Percentiles rank a stretch among this genome's conserved stretches.
These are phyloP conservation scores for Apophysomyces ossiformis DNA, from an alignment of 371 early-diverging fungal genomes.

Conservation along the genomic window DNA sequence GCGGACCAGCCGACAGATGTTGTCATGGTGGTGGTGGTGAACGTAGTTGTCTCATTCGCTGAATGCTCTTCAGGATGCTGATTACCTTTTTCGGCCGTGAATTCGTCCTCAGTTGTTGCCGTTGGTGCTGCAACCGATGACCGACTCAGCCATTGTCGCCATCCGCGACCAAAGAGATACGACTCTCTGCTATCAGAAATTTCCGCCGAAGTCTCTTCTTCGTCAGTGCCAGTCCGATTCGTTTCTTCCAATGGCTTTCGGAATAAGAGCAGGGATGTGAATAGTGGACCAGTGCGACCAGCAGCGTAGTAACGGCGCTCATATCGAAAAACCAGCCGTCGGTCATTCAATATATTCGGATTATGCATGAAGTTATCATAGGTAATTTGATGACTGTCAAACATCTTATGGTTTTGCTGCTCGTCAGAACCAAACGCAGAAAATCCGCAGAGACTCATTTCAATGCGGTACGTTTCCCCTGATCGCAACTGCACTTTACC, in stretches of 20 bases:
- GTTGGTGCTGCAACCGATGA: conserved; percentile 45
- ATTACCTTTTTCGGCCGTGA: conserved; percentile 4
- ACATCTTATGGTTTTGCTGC: conserved; percentile 60
- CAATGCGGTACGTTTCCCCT: conserved; percentile 50
- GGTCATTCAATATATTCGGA: conserved; percentile 69
- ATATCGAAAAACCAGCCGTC: conserved; percentile 70
- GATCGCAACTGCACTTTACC: conserved; percentile 24
- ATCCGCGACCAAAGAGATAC: conserved; percentile 51
- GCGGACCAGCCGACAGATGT: conserved; percentile 50
- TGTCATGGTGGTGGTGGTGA: conserved; percentile 51
- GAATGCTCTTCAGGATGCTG: conserved; percentile 11
- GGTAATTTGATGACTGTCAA: conserved; percentile 62
- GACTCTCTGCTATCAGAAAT: conserved; percentile 48
- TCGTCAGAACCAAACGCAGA: conserved; percentile 45
- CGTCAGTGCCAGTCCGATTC: not conserved
- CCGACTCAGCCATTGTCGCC: conserved; percentile 59
- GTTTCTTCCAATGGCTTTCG: conserved; percentile 31
- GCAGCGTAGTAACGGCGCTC: conserved; percentile 58
- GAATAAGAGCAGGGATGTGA: conserved; percentile 59
- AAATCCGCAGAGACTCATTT: conserved; percentile 63
- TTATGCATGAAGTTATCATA: conserved; percentile 71
- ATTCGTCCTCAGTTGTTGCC: not conserved
- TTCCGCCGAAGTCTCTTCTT: conserved; percentile 6
- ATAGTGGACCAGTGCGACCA: conserved; percentile 52
- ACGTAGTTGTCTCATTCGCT: conserved; percentile 37